phyloP scores from a whole-genome alignment of 208 protist species.

The Wallacemonas sp. region DNA sequence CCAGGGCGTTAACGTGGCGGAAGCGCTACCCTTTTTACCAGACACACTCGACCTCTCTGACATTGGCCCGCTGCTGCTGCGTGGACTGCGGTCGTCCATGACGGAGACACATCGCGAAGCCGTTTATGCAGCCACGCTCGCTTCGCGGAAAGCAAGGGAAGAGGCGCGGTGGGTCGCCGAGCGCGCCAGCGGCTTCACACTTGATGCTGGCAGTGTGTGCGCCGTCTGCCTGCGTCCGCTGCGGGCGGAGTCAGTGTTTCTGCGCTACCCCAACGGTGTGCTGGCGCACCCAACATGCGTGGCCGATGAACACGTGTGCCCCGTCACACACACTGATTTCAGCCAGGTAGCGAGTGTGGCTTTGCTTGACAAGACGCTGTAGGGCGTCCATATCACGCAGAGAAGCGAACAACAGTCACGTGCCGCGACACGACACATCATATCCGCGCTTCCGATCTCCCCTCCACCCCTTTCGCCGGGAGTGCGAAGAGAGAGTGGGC shows the following conservation, averaged over 20 bases:
- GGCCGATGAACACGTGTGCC: conserved; percentile 46
- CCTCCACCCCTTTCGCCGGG: too few species aligned
- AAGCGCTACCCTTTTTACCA: conserved; percentile 63
- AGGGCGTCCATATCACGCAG: too few species aligned
- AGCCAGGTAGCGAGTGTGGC: conserved; percentile 1
- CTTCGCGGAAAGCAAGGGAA: conserved; percentile 16
- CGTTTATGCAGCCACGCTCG: conserved; percentile 32
- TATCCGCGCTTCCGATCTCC: too few species aligned
- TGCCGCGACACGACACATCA: too few species aligned
- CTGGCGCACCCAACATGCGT: conserved; percentile 70
- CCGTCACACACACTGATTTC: conserved; percentile 31
- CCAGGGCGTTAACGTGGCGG: conserved; percentile 36
- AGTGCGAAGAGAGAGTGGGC: too few species aligned
- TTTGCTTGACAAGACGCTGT: background rate
- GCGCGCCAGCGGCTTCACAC: conserved; percentile 15
- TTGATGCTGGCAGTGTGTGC: conserved; percentile 37
- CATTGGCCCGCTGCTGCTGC: conserved; percentile 47
- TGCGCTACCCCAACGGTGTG: conserved; percentile 60
- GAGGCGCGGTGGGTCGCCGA: conserved; percentile 24
- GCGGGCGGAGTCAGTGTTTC: conserved; percentile 52
- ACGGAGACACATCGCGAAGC: conserved; percentile 26
- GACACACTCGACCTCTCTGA: conserved; percentile 36
- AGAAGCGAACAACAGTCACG: too few species aligned
- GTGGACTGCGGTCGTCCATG: conserved; percentile 33
- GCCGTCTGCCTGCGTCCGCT: conserved; percentile 58